Conservation (phyloP, 176 grass and related monocot genomes). For the Chrysopogon serrulatus region DNA sequence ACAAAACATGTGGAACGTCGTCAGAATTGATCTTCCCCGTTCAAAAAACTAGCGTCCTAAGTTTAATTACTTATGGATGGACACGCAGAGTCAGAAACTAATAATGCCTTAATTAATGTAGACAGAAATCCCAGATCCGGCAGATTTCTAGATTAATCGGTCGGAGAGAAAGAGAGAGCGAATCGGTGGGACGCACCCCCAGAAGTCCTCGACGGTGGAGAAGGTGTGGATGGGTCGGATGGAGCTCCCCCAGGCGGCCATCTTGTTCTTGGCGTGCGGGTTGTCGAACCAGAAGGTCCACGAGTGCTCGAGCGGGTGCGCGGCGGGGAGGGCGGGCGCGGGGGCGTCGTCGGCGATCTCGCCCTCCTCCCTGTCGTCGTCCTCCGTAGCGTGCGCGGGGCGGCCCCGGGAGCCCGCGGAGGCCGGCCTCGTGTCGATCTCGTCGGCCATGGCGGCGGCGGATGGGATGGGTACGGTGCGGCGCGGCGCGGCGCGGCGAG, state of each 20-base stretch:
- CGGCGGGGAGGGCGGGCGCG: not conserved
- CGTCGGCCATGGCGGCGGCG: slow-evolving; percentile 34
- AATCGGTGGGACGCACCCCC: slow-evolving; percentile 41
- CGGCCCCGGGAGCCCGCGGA: slow-evolving; percentile 8
- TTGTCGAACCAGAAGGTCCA: slow-evolving; percentile 99
- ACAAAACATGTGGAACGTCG: not conserved
- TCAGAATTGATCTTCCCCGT: not conserved
- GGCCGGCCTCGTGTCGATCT: slow-evolving; percentile 33
- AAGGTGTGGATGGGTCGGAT: slow-evolving; percentile 87
- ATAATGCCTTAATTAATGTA: not conserved
- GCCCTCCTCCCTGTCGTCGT: slow-evolving; percentile 76
- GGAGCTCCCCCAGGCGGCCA: slow-evolving; percentile 65
- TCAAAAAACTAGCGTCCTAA: not conserved
- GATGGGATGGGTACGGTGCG: no score
- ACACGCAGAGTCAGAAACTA: not conserved
- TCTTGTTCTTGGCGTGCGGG: slow-evolving; percentile 53
- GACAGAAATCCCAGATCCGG: not conserved
- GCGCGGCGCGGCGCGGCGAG: no score
- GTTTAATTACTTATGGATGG: not conserved
- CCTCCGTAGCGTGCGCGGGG: slow-evolving; percentile 21
- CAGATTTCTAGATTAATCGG: no score
- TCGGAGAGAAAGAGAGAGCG: not conserved
- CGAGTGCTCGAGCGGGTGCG: slow-evolving; percentile 70
- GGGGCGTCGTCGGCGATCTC: slow-evolving; percentile 65
- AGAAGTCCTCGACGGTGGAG: slow-evolving; percentile 92